A percentile compares a stretch with the other conserved stretches of the same genome.
Evolutionary conservation across 305 asterid species (phyloP).

Genomic region (Fraxinus nigra): DNA sequence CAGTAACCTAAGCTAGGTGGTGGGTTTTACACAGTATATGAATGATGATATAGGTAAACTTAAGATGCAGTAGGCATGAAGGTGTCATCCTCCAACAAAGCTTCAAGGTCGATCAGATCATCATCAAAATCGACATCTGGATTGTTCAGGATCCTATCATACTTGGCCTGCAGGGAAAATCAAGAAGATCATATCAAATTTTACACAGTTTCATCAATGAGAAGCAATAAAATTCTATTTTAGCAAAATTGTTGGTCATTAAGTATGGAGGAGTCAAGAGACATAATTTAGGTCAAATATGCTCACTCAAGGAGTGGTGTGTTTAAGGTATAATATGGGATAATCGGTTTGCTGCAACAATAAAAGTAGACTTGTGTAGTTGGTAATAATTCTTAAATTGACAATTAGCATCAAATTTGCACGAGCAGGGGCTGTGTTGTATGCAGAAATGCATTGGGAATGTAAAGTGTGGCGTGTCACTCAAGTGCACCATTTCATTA

Average conservation of each 20-base stretch:
- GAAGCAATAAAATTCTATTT: not conserved
- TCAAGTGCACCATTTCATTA: not conserved
- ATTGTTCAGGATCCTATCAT: slow-evolving; percentile 46
- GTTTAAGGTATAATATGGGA: not conserved
- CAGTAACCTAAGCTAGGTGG: slow-evolving; percentile 20
- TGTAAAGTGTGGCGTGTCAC: not conserved
- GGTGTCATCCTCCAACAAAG: slow-evolving; percentile 65
- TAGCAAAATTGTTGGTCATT: not conserved
- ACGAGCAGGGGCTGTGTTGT: not conserved
- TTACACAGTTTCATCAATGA: not conserved
- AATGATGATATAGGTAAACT: not conserved
- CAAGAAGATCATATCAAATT: slow-evolving; percentile 1
- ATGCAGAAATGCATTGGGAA: not conserved
- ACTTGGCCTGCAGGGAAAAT: slow-evolving; percentile 52
- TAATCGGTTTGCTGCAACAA: not conserved
- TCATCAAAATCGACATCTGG: slow-evolving; percentile 55
- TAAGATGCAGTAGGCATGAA: slow-evolving; percentile 45
- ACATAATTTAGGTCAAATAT: not conserved
- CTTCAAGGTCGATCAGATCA: slow-evolving; percentile 66
- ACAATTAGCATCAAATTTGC: not conserved
- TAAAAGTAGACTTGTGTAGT: not conserved
- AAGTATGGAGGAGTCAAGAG: not conserved
- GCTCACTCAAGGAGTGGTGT: not conserved
- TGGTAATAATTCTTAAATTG: not conserved
- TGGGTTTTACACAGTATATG: slow-evolving; percentile 17